Evolutionary conservation across 306 rosid species (phyloP).

Genomic region (Lathyrus tuberosus): DNA sequence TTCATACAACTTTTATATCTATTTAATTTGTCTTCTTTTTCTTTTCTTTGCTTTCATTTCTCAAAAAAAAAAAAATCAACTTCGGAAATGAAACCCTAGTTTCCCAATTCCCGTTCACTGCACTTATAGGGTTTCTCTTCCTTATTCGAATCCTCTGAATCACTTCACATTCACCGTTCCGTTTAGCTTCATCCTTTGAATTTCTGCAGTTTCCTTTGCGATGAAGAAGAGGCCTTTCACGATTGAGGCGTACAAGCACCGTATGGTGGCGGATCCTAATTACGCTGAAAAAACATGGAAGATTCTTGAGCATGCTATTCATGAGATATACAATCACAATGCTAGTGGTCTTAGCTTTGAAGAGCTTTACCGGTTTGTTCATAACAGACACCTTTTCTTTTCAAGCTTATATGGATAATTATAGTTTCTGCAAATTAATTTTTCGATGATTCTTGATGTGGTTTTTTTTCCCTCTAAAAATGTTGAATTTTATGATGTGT

Average conservation of each 20-base stretch:
- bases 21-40: neutral
- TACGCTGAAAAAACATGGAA: slow-evolving; percentile 61
- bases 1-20: neutral
- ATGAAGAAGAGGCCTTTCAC: slow-evolving; percentile 51
- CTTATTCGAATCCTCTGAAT: neutral
- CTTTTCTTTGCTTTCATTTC: neutral
- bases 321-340: slow-evolving; percentile 59
- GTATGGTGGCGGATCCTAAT: slow-evolving; percentile 53
- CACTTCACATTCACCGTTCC: neutral
- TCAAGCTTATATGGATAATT: neutral
- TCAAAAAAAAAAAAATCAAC: neutral
- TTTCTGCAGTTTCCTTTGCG: neutral
- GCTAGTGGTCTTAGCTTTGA: slow-evolving; percentile 57
- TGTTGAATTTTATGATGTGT: neutral
- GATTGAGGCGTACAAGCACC: slow-evolving; percentile 58
- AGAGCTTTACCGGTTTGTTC: slow-evolving; percentile 55
- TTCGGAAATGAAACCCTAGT: neutral
- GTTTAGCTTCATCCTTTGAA: neutral
- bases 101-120: neutral
- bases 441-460: neutral
- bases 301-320: slow-evolving; percentile 57
- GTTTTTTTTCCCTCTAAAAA: neutral
- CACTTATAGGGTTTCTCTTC: slow-evolving; percentile 4
- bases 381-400: neutral
- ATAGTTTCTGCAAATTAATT: neutral